Conservation (phyloP, 805 yeast genomes). For the Myxozyma melibiosi region DNA sequence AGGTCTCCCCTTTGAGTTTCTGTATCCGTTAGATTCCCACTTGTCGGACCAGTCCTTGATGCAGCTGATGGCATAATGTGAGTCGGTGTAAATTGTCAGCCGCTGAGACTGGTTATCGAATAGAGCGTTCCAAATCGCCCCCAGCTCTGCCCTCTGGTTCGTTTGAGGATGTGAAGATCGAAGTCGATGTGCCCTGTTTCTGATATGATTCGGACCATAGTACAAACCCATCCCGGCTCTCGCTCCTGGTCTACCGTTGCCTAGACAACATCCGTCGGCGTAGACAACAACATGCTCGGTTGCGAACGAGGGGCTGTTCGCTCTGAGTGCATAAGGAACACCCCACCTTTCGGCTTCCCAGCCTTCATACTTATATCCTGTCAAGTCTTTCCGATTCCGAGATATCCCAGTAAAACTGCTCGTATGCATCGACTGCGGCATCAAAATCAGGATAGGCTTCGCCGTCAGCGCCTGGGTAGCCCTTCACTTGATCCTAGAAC, state of each 20-base stretch:
- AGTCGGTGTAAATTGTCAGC: conserved; percentile 33
- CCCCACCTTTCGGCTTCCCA: no score
- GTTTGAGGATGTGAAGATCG: conserved; percentile 55
- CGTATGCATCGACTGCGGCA: no score
- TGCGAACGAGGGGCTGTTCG: no score
- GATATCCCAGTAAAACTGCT: no score
- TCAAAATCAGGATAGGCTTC: no score
- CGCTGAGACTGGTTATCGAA: conserved; percentile 45
- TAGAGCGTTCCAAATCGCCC: conserved; percentile 65
- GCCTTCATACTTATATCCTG: no score
- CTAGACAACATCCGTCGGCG: conserved; percentile 77
- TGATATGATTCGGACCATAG: conserved; percentile 55
- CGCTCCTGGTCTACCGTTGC: conserved; percentile 53
- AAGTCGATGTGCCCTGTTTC: conserved; percentile 57
- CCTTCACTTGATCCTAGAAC: no score
- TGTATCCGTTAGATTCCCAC: conserved; percentile 66
- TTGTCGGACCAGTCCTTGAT: conserved; percentile 58
- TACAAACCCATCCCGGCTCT: conserved; percentile 75
- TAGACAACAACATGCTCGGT: conserved; percentile 53
- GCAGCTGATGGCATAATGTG: not conserved
- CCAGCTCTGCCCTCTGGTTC: conserved; percentile 78
- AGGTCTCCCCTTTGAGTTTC: conserved; percentile 46
- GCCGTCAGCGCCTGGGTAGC: no score
- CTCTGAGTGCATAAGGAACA: no score
- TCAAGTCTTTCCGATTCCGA: no score